Evolutionary conservation across 176 grass and related monocot species (phyloP), one percentile per base, ranked within the genome.

Genomic region (Cenchrus americanus): DNA sequence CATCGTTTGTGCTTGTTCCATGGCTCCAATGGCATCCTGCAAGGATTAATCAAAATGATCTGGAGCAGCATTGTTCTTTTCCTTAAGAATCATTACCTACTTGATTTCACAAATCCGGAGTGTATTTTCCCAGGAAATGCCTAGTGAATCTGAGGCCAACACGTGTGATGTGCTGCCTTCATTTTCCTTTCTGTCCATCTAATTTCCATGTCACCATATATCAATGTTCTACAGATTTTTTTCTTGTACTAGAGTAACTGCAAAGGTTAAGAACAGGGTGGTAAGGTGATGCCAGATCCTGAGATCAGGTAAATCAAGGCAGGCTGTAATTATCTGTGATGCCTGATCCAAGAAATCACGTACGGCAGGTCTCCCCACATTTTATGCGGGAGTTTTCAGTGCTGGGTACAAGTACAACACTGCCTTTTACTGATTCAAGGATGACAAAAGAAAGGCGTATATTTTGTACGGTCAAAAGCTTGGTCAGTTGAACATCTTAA

Each of bases 401-500:
- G 8, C 55, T 59, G 21, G 8, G 6, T 59, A 59, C 21, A 10
- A 37, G 6, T 59, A 59, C 21, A 10, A 37, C 34, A 37, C 55
- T 1, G 27, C 27, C 27, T 30, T 59, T 18, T 54, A 54, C 17
- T 5, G 26, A 40, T 32, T 58, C 47, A 67, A 75, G 41, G 9
- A 69, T 42, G 62, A 5, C 21, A 62, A 7, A 1, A 32, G 48
- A 54, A 44, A 65, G 15, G 7, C 17, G 42, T 51, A 37, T 14
- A 59, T 13, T n/a, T 41, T 68, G 85, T 30, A 62, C 21, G 37
- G 51, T 10, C 7, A 74, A 5, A n/a, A 40, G 43, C 11, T 32
- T 21, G 10, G 12, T 77, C 32, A 71, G 0, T 57, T 86, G 67
- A 48, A 79, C 66, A 50, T 73, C 4, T 51, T 32, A 54, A 68